Evolutionary conservation across 768 basidiomycete genomes (phyloP), one percentile per base, ranked within the genome.

Genomic region (Lentinula lateritia): DNA sequence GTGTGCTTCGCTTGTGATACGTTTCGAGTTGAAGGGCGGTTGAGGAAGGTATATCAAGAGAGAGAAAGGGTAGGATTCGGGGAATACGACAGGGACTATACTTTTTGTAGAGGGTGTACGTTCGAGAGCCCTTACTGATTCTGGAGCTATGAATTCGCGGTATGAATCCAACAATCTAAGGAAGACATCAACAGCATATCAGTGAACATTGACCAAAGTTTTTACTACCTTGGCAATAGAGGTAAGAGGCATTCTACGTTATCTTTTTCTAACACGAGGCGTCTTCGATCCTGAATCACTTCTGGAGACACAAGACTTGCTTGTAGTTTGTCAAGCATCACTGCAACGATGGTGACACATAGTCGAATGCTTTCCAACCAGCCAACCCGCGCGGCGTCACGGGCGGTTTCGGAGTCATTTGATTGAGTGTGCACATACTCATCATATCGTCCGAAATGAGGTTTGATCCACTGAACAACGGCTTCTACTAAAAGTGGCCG

Each of bases 291-390:
- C 20, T 78, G 78, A 36, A 81, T 69, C 42, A 92, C 81, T 7
- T 76, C 74, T 3, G 90, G 88, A 38, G 86, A 81, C 34, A 90
- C 86, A 50, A 95, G 74, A 67, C 84, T 86, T 66, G 90, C 85
- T 70, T 95, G 92, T 23, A 98, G 76, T 71, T 90, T 92, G 75
- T 97, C 93, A 62, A 97, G 74, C 85, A 95, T 93, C 65, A 92
- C 85, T 8, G 90, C 92, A 32, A 95, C 76, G 46, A 96, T 90
- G 0, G 93, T 93, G 45, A 95, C 86, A 62, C 92, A 93, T 34
- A 98, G 80, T n/a, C 96, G 82, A 61, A 89, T 89, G 63, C 86
- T 88, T 73, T 98, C 95, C 63, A 98, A 69, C 95, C 95, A 98
- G 57, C 78, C 81, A 28, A 96, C 82, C 8, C 91, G 83, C n/a